Conservation (phyloP, 768 basidiomycete species). For the Coprinellus micaceus region DNA sequence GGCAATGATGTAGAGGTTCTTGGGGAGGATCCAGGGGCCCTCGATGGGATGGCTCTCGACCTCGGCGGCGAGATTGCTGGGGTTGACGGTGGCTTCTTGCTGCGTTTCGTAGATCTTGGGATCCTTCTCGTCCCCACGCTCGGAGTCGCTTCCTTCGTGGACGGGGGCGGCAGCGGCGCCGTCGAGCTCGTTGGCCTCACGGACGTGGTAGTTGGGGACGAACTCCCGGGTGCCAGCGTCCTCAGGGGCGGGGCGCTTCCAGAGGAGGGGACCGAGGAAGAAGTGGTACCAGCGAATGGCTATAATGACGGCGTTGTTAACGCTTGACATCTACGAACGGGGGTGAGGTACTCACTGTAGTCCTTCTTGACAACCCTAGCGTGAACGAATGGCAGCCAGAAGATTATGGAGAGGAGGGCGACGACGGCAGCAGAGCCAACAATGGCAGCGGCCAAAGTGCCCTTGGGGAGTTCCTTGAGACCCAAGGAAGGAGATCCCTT, state of each 20-base stretch:
- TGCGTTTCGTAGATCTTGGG: neutral
- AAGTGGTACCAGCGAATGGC: conserved; percentile 27
- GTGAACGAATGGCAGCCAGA: conserved; percentile 28
- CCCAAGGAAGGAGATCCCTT: conserved; percentile 23
- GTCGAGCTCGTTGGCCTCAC: conserved; percentile 11
- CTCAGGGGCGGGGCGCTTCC: conserved; percentile 20
- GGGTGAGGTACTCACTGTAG: conserved; percentile 20
- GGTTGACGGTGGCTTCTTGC: neutral
- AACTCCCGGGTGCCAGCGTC: conserved; percentile 16
- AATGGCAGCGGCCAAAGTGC: conserved; percentile 19
- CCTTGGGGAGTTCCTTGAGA: conserved; percentile 14
- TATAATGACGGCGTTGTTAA: conserved; percentile 2
- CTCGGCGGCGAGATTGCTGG: conserved; percentile 11
- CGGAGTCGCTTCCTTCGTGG: conserved; percentile 15
- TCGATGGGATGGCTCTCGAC: conserved; percentile 22
- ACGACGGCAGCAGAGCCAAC: conserved; percentile 20
- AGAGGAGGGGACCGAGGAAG: conserved; percentile 26
- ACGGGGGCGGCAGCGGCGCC: neutral
- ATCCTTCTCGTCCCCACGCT: conserved; percentile 12
- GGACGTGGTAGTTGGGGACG: conserved; percentile 26
- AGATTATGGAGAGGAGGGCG: conserved; percentile 19
- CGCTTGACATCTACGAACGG: too few relatives aligned
- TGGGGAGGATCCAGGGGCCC: conserved; percentile 25
- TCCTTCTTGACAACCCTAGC: conserved; percentile 24
- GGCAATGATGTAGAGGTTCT: conserved; percentile 24